Conservation (phyloP, 331 rosid genomes). For the Acacia pycnantha region DNA sequence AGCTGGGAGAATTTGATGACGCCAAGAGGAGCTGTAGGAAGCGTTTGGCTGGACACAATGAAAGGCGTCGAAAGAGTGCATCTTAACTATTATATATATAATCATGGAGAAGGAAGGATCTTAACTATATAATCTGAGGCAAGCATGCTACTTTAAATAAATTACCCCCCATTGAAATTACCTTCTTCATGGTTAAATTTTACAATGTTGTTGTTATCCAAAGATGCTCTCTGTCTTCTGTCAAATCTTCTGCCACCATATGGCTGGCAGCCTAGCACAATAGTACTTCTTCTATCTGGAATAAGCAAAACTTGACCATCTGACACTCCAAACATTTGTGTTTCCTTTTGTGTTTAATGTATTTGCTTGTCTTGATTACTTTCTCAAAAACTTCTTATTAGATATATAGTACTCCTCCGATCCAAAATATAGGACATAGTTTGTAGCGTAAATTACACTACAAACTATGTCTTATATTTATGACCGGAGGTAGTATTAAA, state of each 20-base stretch:
- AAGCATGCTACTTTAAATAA: conserved; percentile 35
- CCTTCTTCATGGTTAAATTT: conserved; percentile 13
- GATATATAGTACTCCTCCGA: neutral
- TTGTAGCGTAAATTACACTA: no score
- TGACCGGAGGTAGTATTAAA: no score
- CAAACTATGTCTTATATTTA: no score
- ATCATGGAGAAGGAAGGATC: conserved; percentile 52
- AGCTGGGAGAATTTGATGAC: conserved; percentile 78
- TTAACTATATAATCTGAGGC: neutral
- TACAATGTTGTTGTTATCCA: neutral
- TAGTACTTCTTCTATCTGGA: neutral
- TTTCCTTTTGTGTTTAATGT: neutral
- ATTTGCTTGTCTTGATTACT: neutral
- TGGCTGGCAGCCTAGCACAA: neutral
- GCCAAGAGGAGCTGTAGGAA: conserved; percentile 81
- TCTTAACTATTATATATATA: conserved; percentile 31
- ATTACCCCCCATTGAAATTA: neutral
- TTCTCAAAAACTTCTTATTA: neutral
- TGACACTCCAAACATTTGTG: neutral
- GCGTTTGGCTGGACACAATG: conserved; percentile 95
- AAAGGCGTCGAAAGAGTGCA: conserved; percentile 79
- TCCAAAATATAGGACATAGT: no score
- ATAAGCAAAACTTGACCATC: neutral
- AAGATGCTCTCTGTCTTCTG: conserved; percentile 91
- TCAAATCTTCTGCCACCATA: conserved; percentile 44